Evolutionary conservation across 164 flowering plant species (phyloP), one percentile per base, ranked within the genome.

Genomic region (Chloranthus sessilifolius): DNA sequence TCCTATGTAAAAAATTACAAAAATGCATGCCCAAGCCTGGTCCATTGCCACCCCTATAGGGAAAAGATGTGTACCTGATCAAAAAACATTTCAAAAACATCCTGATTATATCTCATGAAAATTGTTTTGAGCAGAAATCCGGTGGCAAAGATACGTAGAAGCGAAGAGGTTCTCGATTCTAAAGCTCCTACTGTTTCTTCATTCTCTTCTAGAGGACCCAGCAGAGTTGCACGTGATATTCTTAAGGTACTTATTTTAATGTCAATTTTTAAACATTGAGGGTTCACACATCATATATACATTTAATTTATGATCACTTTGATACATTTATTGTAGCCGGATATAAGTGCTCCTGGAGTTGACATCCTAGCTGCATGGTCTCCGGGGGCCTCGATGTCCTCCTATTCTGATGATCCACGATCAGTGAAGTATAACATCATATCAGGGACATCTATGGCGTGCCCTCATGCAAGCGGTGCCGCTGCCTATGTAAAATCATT

Each of bases 131-230:
- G 19, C 42, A 50, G 54, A 21, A 3, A 35, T 3, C 26, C 43
- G 5, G 15, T 15, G 10, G 55, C 44, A 7, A 37, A 4, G 11
- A 52, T 52, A 4, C 24, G 12, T 15, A 37, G 25, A 27, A 31
- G 27, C 21, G 21, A 36, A 11, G 7, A 27, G 9, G 27, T 16
- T 20, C 3, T 24, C 3, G 73, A 74, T 46, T 35, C 53, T 12
- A 2, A 20, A 0, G 77, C 89, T 38, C 89, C 85, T 0, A 36
- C 5, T 1, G 64, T 78, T 0, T 70, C 43, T 11, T 46, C 60
- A 1, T 82, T 82, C 57, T 79, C 85, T 12, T 77, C 83, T 2
- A 67, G 89, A 20, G 85, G 85, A 11, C 85, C 85, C 0, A 80
- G 59, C 31, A 15, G 39, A 0, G 4, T 65, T 9, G 55, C 68